Conservation (phyloP, 768 basidiomycete species). For the Paxillus involutus region DNA sequence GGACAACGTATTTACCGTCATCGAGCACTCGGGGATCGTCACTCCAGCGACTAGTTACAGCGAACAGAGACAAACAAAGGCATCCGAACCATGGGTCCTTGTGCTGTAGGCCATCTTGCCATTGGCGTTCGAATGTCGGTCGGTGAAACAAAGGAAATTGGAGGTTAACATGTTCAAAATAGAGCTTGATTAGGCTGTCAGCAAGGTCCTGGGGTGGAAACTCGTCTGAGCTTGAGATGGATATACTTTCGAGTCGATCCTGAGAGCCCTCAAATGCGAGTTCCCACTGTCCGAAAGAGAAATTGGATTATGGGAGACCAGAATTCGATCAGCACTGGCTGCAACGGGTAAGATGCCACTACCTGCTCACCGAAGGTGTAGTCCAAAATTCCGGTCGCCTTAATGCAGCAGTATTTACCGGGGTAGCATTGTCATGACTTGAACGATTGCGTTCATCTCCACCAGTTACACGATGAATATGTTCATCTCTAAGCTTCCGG, state of each 20-base stretch:
- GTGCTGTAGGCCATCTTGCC: conserved; percentile 51
- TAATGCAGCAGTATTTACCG: conserved; percentile 18
- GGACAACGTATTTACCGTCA: conserved; percentile 24
- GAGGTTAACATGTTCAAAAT: conserved; percentile 61
- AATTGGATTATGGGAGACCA: neutral
- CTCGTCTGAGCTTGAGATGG: conserved; percentile 35
- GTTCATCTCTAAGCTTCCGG: conserved; percentile 51
- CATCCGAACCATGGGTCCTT: conserved; percentile 59
- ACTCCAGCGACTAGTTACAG: conserved; percentile 67
- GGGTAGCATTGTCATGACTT: conserved; percentile 19
- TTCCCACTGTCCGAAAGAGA: conserved; percentile 51
- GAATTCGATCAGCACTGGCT: neutral
- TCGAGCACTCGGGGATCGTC: conserved; percentile 58
- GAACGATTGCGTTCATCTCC: conserved; percentile 15
- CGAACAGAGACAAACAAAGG: conserved; percentile 64
- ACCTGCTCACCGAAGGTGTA: conserved; percentile 49
- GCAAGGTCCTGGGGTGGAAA: conserved; percentile 70
- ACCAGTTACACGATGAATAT: conserved; percentile 38
- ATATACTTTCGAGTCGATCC: conserved; percentile 25
- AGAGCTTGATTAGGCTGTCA: conserved; percentile 58
- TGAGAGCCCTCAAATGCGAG: conserved; percentile 48
- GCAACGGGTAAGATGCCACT: neutral
- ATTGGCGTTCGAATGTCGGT: conserved; percentile 66
- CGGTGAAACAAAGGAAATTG: conserved; percentile 70
- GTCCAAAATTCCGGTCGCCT: conserved; percentile 56